Evolutionary conservation across 2,329 filamentous ascomycete genomes (phyloP).

Genomic region (Cladophialophora psammophila): DNA sequence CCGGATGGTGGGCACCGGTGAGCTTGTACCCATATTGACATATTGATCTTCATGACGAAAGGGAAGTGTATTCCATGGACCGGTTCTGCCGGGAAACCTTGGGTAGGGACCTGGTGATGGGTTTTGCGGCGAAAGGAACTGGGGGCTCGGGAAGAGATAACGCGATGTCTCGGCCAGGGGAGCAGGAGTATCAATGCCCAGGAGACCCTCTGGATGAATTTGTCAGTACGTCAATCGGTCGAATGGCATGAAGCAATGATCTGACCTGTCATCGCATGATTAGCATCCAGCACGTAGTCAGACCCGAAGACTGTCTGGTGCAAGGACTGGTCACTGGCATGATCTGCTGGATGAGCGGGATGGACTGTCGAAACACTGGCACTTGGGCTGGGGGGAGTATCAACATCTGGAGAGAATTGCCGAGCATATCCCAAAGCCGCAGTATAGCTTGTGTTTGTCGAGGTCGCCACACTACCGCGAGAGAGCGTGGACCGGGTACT

Average conservation of each 20-base stretch:
- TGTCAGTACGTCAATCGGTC: not conserved
- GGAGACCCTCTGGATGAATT: constrained; percentile 19
- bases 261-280: constrained; percentile 30
- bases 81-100: constrained; percentile 17
- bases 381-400: constrained; percentile 29
- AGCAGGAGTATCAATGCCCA: constrained; percentile 32
- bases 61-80: constrained; percentile 29
- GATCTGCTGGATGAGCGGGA: not conserved
- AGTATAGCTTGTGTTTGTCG: constrained; percentile 24
- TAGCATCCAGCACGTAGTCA: not conserved
- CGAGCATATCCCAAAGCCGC: constrained; percentile 23
- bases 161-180: constrained; percentile 14
- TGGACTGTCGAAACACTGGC: constrained; percentile 13
- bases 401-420: constrained; percentile 26
- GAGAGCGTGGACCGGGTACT: constrained; percentile 27
- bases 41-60: constrained; percentile 25
- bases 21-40: constrained; percentile 5
- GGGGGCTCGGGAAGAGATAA: constrained; percentile 23
- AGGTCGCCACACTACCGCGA: constrained; percentile 16
- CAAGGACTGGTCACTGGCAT: constrained; percentile 7
- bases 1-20: constrained; percentile 1
- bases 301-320: not conserved
- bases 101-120: constrained; percentile 23
- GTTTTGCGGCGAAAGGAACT: constrained; percentile 22
- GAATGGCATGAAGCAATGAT: not conserved